Conservation (phyloP, 768 basidiomycete genomes). For the Boletus vermiculosoides region DNA sequence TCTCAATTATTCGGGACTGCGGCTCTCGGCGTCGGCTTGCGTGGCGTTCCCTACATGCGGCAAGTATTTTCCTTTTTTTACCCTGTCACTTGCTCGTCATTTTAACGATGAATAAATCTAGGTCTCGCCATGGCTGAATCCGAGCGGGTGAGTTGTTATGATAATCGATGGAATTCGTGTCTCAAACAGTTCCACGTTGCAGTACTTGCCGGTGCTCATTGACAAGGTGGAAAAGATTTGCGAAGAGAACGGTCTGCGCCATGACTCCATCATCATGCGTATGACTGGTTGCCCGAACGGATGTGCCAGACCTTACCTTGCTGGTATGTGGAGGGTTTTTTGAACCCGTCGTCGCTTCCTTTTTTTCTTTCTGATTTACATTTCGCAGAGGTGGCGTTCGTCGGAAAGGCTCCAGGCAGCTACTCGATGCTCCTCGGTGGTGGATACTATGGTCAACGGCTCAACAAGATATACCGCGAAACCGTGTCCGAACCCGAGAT, state of each 20-base stretch:
- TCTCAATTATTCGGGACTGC: conserved; percentile 69
- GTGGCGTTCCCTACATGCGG: conserved; percentile 97
- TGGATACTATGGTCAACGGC: conserved; percentile 88
- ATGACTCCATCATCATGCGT: conserved; percentile 96
- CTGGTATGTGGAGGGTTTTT: conserved; percentile 46
- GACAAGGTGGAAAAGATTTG: conserved; percentile 95
- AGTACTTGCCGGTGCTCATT: conserved; percentile 91
- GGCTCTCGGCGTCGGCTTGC: conserved; percentile 91
- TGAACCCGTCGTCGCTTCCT: neutral
- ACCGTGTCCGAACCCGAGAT: conserved; percentile 90
- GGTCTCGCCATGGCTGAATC: conserved; percentile 81
- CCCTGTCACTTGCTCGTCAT: neutral
- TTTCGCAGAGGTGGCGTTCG: conserved; percentile 82
- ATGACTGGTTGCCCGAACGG: conserved; percentile 98
- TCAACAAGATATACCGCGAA: conserved; percentile 96
- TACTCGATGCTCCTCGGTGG: conserved; percentile 97
- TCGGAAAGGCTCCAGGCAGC: conserved; percentile 91
- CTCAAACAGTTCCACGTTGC: conserved; percentile 34
- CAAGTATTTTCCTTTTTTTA: conserved; percentile 15
- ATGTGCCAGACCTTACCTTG: conserved; percentile 90
- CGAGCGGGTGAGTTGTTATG: conserved; percentile 48
- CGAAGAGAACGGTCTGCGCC: conserved; percentile 88
- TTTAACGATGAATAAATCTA: conserved; percentile 10
- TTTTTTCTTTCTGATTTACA: neutral
- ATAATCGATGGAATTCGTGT: conserved; percentile 17